Base-by-base conservation (phyloP, 163 green algal species). In the Chloromonas sp. region DNA sequence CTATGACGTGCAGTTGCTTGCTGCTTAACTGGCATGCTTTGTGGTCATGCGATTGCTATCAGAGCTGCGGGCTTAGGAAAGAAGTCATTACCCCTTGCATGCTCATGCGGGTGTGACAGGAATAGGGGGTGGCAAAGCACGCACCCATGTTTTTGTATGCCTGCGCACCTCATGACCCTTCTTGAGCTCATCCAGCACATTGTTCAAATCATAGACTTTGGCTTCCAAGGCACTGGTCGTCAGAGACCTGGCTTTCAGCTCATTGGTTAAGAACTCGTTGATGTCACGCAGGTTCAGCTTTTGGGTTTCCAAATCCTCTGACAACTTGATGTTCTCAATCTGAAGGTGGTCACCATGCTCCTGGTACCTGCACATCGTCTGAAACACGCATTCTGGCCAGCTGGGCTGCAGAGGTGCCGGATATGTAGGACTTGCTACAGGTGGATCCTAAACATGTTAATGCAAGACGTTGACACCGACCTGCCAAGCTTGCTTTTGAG, bases 251-350 rank as follows among this genome's bases (percentile, higher is more conserved):
- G 86, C 86, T 14, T 95, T 95, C 61, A 96, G 87, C 84, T 97
- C 92, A 80, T 93, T 94, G 3, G 90, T 94, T 1, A 97, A 88
- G 82, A 94, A 96, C 86, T 95, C 92, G 82, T 95, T 96, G 89
- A 97, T 96, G 88, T 97, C 93, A 58, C 88, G 78, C 80, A 97
- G 87, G 82, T 95, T 94, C 60, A 92, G 84, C 81, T 92, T 93
- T 83, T 95, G 91, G 14, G 91, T 91, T 61, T 94, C 91, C 71
- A 96, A 86, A 82, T 96, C 92, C 61, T 95, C 89, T 1, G 81
- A 86, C 11, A 96, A 84, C 82, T 91, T 91, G 3, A 92, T 84
- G 81, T 94, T 94, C 14, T 97, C 89, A 0, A 94, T 85, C 60
- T 90, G 84, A 58, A 96, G 87, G 62, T 84, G 79, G 70, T 95